phyloP scores from a whole-genome alignment of 78 protist genomes.

The Thecamonas trahens region DNA sequence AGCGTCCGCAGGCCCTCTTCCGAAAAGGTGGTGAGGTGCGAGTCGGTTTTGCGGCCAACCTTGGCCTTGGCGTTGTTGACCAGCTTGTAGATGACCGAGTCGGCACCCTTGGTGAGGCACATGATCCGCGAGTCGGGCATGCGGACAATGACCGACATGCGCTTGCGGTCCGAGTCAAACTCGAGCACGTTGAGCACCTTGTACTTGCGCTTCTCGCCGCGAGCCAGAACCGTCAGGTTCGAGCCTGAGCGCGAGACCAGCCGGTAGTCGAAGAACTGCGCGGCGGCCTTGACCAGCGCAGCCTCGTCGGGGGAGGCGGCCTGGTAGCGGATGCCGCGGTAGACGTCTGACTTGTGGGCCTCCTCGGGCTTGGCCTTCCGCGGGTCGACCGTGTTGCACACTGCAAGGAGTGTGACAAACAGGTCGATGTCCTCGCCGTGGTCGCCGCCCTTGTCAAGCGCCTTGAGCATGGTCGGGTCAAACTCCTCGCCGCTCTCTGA shows the following conservation, averaged over 20 bases:
- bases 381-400: slow-evolving; percentile 21
- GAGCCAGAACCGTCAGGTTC: neutral
- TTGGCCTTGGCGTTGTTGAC: slow-evolving; percentile 22
- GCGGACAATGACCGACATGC: slow-evolving; percentile 77
- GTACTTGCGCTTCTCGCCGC: slow-evolving; percentile 27
- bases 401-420: neutral
- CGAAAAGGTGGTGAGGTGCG: slow-evolving; percentile 18
- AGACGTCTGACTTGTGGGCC: too few relatives aligned
- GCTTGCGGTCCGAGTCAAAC: slow-evolving; percentile 79
- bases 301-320: slow-evolving; percentile 79
- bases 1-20: slow-evolving; percentile 76
- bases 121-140: slow-evolving; percentile 38
- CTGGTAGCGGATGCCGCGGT: too few relatives aligned
- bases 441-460: too few relatives aligned
- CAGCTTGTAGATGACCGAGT: slow-evolving; percentile 35
- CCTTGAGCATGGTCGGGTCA: too few relatives aligned
- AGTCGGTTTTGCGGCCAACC: neutral
- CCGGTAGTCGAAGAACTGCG: slow-evolving; percentile 48
- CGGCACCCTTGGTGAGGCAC: slow-evolving; percentile 80
- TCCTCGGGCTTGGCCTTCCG: too few relatives aligned
- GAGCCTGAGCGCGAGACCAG: slow-evolving; percentile 1
- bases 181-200: slow-evolving; percentile 60
- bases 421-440: too few relatives aligned
- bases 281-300: slow-evolving; percentile 63
- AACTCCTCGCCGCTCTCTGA: too few relatives aligned